Base-by-base conservation (phyloP, 257 asterid genomes). In the Solanum pennellii region DNA sequence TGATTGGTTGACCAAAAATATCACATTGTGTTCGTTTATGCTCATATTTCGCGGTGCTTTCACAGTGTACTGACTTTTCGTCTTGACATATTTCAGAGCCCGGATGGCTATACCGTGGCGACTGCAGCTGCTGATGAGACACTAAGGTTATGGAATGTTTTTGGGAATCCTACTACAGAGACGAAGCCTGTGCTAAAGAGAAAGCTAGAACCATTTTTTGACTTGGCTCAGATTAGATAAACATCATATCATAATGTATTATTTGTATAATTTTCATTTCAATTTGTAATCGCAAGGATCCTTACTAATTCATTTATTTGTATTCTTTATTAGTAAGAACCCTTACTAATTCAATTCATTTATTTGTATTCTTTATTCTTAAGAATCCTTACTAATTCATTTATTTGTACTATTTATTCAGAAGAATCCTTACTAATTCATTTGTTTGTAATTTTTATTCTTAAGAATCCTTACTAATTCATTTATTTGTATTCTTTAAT, bases 91-190 rank as follows among this genome's bases (percentile, higher is more conserved):
- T 21, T 5, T 49, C 91, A 94, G 98, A 95, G 99, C 60, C 98
- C 98, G 5, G 97, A 95, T 91, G 98, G 99, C 41, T 94, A 95
- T 89, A 95, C 98, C 0, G 98, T 96, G 23, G 99, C 99, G 3
- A 92, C 98, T 84, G 99, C 99, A 83, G 98, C 99, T 8, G 99
- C 96, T 31, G 99, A 95, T 86, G 99, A 95, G 90, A 95, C 97
- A 10, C 95, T 96, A 77, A 89, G 98, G 86, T 95, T 96, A 76
- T 96, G 98, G 99, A 95, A 94, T 42, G 98, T 92, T 23, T 96
- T 95, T 69, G 98, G 98, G 85, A 90, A 93, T 71, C 99, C 98
- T 83, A 93, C 98, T 83, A 93, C 95, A 93, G 93, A 91, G 44
- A 94, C 95, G 2, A 93, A 92, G 89, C 92, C 96, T 83, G 92